Conservation (phyloP, 805 yeast genomes). For the Starmera pachycereana region DNA sequence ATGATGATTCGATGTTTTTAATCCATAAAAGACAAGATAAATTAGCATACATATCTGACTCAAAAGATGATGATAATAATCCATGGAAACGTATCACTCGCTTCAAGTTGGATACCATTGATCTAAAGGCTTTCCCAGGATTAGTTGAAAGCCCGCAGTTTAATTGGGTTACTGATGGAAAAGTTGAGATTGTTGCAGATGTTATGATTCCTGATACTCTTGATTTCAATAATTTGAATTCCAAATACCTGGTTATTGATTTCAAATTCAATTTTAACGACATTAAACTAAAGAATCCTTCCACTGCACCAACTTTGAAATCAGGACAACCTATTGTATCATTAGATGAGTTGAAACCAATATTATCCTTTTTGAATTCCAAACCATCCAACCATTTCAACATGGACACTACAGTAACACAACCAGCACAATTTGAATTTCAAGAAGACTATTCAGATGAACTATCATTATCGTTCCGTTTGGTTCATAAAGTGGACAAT, state of each 20-base stretch:
- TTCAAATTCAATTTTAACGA: conserved; percentile 55
- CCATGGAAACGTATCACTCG: conserved; percentile 44
- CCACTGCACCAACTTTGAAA: conserved; percentile 38
- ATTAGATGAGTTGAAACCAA: conserved; percentile 47
- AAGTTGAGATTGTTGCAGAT: conserved; percentile 61
- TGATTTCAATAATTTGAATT: conserved; percentile 8
- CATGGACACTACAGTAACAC: no score
- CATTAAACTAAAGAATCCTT: conserved; percentile 44
- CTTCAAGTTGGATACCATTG: conserved; percentile 29
- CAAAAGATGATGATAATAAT: conserved; percentile 21
- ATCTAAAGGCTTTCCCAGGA: conserved; percentile 24
- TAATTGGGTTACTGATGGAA: conserved; percentile 66
- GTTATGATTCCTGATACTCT: conserved; percentile 54
- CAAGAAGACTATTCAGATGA: conserved; percentile 17
- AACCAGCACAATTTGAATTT: conserved; percentile 13
- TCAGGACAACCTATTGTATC: conserved; percentile 47
- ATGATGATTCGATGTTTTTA: conserved; percentile 58
- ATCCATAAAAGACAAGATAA: conserved; percentile 64
- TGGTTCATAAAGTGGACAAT: conserved; percentile 35
- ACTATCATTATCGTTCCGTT: conserved; percentile 27
- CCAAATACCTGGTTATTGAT: conserved; percentile 56
- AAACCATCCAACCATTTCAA: conserved; percentile 7
- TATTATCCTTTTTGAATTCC: conserved; percentile 51
- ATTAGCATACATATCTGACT: conserved; percentile 32
- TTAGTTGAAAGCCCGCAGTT: conserved; percentile 25